Evolutionary conservation across 1,284 basidiomycete genomes (phyloP).

Genomic region (Sanghuangporus sanghuang): DNA sequence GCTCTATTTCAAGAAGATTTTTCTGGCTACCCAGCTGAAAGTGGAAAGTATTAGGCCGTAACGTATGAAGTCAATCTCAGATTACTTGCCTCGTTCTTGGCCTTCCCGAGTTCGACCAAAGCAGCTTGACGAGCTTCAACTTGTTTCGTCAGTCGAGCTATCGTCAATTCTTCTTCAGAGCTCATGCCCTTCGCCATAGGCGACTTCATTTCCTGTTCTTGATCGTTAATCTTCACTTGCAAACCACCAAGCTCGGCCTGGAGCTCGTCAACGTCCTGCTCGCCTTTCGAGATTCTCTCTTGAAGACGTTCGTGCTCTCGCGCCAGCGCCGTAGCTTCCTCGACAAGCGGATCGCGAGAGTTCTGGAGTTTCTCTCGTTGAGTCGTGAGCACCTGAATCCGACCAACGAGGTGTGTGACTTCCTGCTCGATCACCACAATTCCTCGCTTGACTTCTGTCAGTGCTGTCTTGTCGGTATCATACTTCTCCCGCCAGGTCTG

Average conservation of each 20-base stretch:
- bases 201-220: conserved; percentile 69
- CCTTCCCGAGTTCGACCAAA: conserved; percentile 64
- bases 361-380: conserved; percentile 71
- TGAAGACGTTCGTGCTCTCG: conserved; percentile 70
- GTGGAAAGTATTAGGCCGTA: not conserved
- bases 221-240: conserved; percentile 56
- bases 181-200: conserved; percentile 76
- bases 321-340: conserved; percentile 57
- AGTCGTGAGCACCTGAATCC: conserved; percentile 66
- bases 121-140: conserved; percentile 71
- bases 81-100: conserved; percentile 65
- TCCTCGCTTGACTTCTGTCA: conserved; percentile 69
- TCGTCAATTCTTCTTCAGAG: conserved; percentile 62
- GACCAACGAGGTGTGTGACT: conserved; percentile 73
- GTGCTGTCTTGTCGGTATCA: conserved; percentile 59
- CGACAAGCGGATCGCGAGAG: conserved; percentile 60
- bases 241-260: conserved; percentile 64
- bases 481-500: conserved; percentile 74
- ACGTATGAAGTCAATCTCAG: conserved; percentile 1
- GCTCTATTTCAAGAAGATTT: conserved; percentile 85
- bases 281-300: conserved; percentile 60
- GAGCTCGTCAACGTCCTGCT: conserved; percentile 66
- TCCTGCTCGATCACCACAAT: conserved; percentile 81
- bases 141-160: conserved; percentile 71
- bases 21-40: conserved; percentile 72